Percentiles rank a stretch among this genome's conserved stretches.
Conservation (phyloP, 1,284 basidiomycete species). For the Malassezia yamatoensis region DNA sequence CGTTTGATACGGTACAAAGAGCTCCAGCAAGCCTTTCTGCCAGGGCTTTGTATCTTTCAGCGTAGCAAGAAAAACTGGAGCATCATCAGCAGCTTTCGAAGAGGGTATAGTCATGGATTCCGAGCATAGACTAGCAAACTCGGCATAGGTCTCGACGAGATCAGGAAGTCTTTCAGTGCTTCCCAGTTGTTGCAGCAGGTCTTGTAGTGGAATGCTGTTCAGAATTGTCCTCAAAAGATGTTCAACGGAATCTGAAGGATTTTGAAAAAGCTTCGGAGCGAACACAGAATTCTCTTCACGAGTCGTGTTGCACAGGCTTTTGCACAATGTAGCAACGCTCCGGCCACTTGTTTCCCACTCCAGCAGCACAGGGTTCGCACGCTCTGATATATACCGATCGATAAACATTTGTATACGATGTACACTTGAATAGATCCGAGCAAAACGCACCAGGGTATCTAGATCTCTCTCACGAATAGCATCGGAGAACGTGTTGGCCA, state of each 20-base stretch:
- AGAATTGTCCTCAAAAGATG: not conserved
- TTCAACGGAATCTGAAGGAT: not conserved
- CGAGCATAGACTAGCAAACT: too few relatives aligned
- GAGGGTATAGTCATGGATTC: not conserved
- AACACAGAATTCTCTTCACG: not conserved
- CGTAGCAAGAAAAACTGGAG: not conserved
- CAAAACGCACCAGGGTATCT: not conserved
- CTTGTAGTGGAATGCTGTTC: not conserved
- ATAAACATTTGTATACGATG: not conserved
- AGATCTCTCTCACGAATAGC: not conserved
- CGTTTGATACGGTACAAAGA: constrained; percentile 4
- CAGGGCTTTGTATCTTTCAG: not conserved
- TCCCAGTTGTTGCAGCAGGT: not conserved
- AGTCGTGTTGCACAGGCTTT: not conserved
- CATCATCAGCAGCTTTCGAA: not conserved
- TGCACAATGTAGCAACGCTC: not conserved
- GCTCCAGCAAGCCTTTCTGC: not conserved
- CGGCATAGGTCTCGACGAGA: constrained; percentile 3
- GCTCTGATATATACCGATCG: not conserved
- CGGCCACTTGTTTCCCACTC: not conserved
- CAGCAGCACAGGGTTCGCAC: not conserved
- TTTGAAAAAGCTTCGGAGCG: constrained; percentile 1
- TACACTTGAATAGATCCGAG: constrained; percentile 2
- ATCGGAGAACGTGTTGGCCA: not conserved
- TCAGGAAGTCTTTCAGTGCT: constrained; percentile 1